A percentile compares a stretch with the other conserved stretches of the same genome.
Conservation (phyloP, 495 filamentous ascomycete genomes). For the Cercophora newfieldiana region DNA sequence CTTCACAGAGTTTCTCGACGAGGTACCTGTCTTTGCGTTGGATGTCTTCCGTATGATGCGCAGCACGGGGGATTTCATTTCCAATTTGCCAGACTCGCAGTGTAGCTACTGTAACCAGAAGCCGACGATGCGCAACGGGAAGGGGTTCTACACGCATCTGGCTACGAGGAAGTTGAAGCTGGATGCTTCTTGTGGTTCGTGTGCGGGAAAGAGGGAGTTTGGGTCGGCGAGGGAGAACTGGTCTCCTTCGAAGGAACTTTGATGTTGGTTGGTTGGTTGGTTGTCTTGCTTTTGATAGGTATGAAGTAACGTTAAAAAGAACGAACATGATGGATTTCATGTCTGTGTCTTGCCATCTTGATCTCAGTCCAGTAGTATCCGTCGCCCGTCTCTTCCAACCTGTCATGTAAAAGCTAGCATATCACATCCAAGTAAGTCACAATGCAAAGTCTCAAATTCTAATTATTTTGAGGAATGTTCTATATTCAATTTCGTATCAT, state of each 20-base stretch:
- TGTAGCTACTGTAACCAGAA: conserved; percentile 23
- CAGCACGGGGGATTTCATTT: conserved; percentile 22
- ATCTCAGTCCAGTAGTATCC: too few relatives aligned
- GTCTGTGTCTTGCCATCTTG: too few relatives aligned
- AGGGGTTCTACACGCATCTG: conserved; percentile 26
- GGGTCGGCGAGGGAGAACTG: not conserved
- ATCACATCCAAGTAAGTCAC: too few relatives aligned
- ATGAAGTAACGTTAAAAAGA: too few relatives aligned
- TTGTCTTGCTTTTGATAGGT: too few relatives aligned
- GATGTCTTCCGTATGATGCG: conserved; percentile 28
- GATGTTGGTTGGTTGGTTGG: too few relatives aligned
- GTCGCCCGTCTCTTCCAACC: too few relatives aligned
- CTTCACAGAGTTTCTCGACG: conserved; percentile 25
- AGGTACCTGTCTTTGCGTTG: conserved; percentile 11
- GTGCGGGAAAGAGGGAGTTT: not conserved
- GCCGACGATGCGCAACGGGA: conserved; percentile 12
- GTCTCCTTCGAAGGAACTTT: not conserved
- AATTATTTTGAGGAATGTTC: too few relatives aligned
- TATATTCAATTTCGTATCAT: too few relatives aligned
- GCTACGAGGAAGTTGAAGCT: conserved; percentile 21
- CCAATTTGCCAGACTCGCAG: conserved; percentile 16
- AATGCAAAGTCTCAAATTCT: too few relatives aligned
- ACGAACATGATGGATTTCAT: too few relatives aligned
- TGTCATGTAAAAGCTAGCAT: too few relatives aligned
- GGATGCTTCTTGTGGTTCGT: not conserved